These are phyloP conservation scores for Fusarium sp. DNA, from an alignment of 2,329 filamentous ascomycete species.

Conservation along the genomic window DNA sequence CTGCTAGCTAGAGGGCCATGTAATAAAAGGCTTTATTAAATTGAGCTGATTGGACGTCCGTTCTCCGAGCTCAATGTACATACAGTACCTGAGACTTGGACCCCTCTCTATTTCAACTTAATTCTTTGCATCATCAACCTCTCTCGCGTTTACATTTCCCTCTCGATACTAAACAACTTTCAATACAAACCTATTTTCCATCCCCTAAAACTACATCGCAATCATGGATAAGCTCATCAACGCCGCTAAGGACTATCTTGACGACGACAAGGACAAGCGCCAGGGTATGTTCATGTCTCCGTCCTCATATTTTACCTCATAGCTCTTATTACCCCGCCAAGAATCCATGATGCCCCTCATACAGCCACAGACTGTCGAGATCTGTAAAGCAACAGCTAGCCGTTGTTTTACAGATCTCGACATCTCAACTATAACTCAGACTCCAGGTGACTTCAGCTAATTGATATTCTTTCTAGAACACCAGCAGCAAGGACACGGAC, in stretches of 20 bases:
- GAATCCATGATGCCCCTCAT: constrained; percentile 30
- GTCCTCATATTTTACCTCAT: not conserved
- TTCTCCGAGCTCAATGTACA: not conserved
- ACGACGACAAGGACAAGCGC: constrained; percentile 43
- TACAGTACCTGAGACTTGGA: constrained; percentile 5
- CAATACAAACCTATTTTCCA: not conserved
- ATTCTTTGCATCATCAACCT: constrained; percentile 19
- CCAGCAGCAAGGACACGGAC: constrained; percentile 12
- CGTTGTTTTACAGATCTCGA: not conserved
- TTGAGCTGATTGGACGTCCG: not conserved
- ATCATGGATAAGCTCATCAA: constrained; percentile 53
- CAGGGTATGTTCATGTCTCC: constrained; percentile 31
- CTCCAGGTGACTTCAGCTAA: constrained; percentile 1
- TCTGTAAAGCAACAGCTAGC: not conserved
- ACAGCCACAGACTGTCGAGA: not conserved
- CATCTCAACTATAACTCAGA: not conserved
- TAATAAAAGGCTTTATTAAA: not conserved
- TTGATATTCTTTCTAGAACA: constrained; percentile 5
- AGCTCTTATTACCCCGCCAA: constrained; percentile 38
- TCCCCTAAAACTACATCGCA: not conserved
- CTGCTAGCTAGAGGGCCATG: not conserved
- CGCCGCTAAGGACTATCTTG: constrained; percentile 51
- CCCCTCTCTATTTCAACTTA: constrained; percentile 20
- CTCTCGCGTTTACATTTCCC: not conserved
- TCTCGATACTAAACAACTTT: not conserved